A percentile compares a stretch with the other conserved stretches of the same genome.
Evolutionary conservation across 805 yeast genomes (phyloP).

Genomic region (Teunomyces panamensis): DNA sequence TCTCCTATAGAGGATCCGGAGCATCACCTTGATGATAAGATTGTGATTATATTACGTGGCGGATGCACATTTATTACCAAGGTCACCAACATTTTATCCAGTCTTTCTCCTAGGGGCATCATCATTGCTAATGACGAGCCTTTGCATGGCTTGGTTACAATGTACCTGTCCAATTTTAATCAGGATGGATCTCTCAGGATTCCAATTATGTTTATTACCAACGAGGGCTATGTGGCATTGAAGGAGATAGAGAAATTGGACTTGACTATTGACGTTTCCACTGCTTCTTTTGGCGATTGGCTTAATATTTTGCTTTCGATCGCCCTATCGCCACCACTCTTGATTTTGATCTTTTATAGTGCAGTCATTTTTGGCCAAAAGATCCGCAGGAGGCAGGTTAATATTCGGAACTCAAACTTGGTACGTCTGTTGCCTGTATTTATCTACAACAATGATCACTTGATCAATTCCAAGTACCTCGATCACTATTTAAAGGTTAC

Average conservation of each 20-base stretch:
- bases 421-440: slow-evolving; percentile 38
- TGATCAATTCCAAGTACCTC: slow-evolving; percentile 25
- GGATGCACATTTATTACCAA: slow-evolving; percentile 48
- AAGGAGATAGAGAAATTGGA: slow-evolving; percentile 7
- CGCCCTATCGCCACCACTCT: slow-evolving; percentile 41
- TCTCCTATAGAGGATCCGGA: slow-evolving; percentile 7
- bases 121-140: slow-evolving; percentile 56
- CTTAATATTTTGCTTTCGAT: slow-evolving; percentile 37
- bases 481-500: slow-evolving; percentile 31
- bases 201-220: slow-evolving; percentile 53
- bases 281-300: slow-evolving; percentile 39
- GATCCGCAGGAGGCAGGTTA: slow-evolving; percentile 24
- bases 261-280: slow-evolving; percentile 18
- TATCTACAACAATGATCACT: slow-evolving; percentile 34
- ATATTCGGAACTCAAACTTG: slow-evolving; percentile 26
- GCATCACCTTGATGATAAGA: slow-evolving; percentile 20
- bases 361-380: slow-evolving; percentile 28
- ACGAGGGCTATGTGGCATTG: slow-evolving; percentile 34
- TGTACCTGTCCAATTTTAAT: slow-evolving; percentile 49
- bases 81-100: slow-evolving; percentile 40
- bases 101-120: slow-evolving; percentile 43
- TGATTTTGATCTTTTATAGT: slow-evolving; percentile 34
- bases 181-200: slow-evolving; percentile 33
- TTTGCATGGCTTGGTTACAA: slow-evolving; percentile 46
- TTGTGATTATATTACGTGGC: slow-evolving; percentile 26